These are phyloP conservation scores for Mikania micrantha DNA, from an alignment of 129 eudicot species.

Conservation along the genomic window DNA sequence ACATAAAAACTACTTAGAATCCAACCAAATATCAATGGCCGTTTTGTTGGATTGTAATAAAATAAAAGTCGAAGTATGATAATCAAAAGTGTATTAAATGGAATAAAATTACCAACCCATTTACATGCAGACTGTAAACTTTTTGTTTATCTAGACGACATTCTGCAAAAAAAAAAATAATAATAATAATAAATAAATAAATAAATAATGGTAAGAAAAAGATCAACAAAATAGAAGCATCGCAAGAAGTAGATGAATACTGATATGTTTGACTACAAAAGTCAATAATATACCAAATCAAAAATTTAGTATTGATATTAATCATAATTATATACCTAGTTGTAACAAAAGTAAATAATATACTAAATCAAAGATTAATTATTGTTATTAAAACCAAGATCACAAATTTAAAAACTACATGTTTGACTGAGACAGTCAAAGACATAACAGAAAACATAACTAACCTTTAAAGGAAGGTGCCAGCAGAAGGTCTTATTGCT, in stretches of 20 bases:
- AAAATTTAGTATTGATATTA: too few species aligned
- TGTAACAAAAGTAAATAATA: too few species aligned
- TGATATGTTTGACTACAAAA: background rate
- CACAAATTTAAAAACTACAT: too few species aligned
- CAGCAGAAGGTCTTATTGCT: conserved; percentile 17
- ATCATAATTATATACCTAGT: too few species aligned
- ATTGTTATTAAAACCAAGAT: too few species aligned
- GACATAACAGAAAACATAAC: background rate
- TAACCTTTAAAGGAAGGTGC: conserved; percentile 15
- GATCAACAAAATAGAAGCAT: background rate
- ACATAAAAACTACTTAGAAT: background rate
- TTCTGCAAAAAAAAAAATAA: conserved; percentile 14
- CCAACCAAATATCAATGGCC: conserved; percentile 11
- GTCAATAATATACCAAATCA: background rate
- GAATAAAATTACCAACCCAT: conserved; percentile 14
- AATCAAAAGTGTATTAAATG: conserved; percentile 15
- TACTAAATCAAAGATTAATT: too few species aligned
- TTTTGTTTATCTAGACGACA: conserved; percentile 3
- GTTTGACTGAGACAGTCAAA: conserved; percentile 8
- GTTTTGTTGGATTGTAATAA: conserved; percentile 21
- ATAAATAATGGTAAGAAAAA: background rate
- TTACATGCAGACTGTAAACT: conserved; percentile 19
- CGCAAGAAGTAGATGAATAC: background rate
- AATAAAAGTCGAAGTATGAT: background rate
- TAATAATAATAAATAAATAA: too few species aligned